Evolutionary conservation across 2,329 filamentous ascomycete genomes (phyloP).

Genomic region (Xylariaceae sp.): DNA sequence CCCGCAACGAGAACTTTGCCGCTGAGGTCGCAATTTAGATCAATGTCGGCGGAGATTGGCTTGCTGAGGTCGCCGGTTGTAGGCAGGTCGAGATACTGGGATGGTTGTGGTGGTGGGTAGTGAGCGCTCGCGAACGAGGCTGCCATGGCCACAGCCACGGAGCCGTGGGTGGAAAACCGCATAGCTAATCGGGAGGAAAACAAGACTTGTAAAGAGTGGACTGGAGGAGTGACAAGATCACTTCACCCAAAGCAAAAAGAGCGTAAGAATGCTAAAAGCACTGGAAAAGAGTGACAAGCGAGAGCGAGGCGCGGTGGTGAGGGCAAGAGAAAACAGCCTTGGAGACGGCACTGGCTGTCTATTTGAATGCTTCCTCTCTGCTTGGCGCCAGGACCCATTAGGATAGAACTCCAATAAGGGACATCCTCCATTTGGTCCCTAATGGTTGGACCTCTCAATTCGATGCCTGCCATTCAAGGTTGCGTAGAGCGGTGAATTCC

Average conservation of each 20-base stretch:
- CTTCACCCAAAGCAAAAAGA: conserved; percentile 34
- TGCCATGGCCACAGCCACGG: conserved; percentile 38
- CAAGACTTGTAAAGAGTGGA: conserved; percentile 40
- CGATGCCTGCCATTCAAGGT: conserved; percentile 2
- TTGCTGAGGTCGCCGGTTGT: conserved; percentile 30
- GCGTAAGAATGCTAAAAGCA: conserved; percentile 35
- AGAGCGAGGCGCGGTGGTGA: conserved; percentile 35
- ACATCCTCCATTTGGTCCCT: conserved; percentile 30
- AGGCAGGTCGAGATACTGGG: conserved; percentile 18
- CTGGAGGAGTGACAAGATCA: conserved; percentile 35
- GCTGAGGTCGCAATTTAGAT: conserved; percentile 36
- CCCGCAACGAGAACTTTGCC: conserved; percentile 35
- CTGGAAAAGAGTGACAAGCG: conserved; percentile 36
- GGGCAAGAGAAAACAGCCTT: conserved; percentile 9
- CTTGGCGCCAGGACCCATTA: conserved; percentile 20
- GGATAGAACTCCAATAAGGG: conserved; percentile 10
- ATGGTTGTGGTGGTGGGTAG: conserved; percentile 27
- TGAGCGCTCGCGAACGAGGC: conserved; percentile 38
- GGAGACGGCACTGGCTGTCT: conserved; percentile 31
- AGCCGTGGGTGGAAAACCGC: conserved; percentile 41
- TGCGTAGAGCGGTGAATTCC: no score
- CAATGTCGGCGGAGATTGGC: conserved; percentile 33
- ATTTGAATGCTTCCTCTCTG: conserved; percentile 32
- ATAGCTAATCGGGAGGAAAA: conserved; percentile 27
- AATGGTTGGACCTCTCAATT: not conserved